Evolutionary conservation across 345 rosid species (phyloP).

Genomic region (Clausena lansium): DNA sequence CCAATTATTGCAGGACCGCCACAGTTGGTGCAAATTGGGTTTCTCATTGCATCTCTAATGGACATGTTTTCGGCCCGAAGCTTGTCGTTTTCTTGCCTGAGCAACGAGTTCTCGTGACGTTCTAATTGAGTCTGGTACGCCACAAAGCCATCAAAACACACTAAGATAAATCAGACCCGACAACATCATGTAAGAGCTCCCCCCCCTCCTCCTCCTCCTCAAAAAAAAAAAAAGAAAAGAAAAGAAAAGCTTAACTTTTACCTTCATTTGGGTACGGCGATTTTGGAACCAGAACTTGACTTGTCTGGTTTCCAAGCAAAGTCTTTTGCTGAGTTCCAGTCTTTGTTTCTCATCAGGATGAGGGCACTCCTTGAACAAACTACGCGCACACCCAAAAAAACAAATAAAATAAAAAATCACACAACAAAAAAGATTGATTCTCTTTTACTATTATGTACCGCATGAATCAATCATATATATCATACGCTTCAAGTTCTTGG

Average conservation of each 20-base stretch:
- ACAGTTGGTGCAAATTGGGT: conserved; percentile 83
- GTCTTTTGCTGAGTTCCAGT: conserved; percentile 73
- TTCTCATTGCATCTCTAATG: conserved; percentile 89
- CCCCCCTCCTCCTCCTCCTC: too few species aligned
- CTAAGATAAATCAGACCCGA: too few species aligned
- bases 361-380: conserved; percentile 88
- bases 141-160: too few species aligned
- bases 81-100: conserved; percentile 89
- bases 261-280: conserved; percentile 99
- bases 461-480: not conserved
- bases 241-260: conserved; percentile 1
- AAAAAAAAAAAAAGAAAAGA: too few species aligned
- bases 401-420: not conserved
- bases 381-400: conserved; percentile 12
- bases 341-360: conserved; percentile 98
- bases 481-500: conserved; percentile 97
- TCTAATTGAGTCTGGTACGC: conserved; percentile 71
- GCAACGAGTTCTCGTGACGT: conserved; percentile 80
- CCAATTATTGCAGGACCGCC: conserved; percentile 86
- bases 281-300: conserved; percentile 98
- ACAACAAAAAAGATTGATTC: not conserved
- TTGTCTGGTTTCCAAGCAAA: conserved; percentile 82
- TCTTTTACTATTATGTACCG: too few species aligned
- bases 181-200: too few species aligned
- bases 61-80: conserved; percentile 86